Evolutionary conservation across 495 filamentous ascomycete genomes (phyloP), one percentile per base, ranked within the genome.

Genomic region (Aspergillus carlsbadensis): DNA sequence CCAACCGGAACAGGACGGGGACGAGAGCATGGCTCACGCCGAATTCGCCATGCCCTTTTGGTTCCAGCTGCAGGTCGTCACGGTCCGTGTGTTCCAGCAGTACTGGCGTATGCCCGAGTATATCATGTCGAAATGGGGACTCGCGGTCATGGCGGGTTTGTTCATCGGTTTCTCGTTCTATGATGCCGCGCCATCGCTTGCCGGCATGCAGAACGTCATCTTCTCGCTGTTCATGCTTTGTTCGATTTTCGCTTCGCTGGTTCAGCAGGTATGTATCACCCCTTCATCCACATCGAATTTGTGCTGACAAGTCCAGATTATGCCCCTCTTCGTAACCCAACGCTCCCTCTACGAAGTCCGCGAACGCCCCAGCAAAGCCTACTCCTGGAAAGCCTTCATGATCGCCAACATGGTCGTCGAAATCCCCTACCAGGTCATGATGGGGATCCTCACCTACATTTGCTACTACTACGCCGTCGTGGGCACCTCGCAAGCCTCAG

Each of bases 111-210:
- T 73, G 15, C 80, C 81, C 0, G 70, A 71, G 26, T 85, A 84
- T 56, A 67, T 84, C 24, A 70, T 72, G 21, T 69, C 71, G 35
- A 75, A 76, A 58, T 70, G 81, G 47, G 70, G 81, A 26, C 70
- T 89, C 0, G 80, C 81, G 37, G 73, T 71, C 36, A 36, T 63
- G 0, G 66, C 63, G 7, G 69, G 79, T 5, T 75, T 95, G 10
- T 94, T 96, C 75, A 91, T 92, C 64, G 90, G 89, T 14, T 92
- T 96, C 72, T 89, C 89, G 37, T 95, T 96, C 76, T 91, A 82
- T 54, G 87, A 83, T 65, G 78, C 81, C 1, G 73, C 84, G 10
- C 88, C 92, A 65, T 41, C 37, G 37, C 37, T 41, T 17, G 37
- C 37, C 6, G 91, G 90, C 29, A 81, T 95, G 17, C 90, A 92